Base-by-base conservation (phyloP, 1,139 yeast species). In the Pichia kudriavzevii region DNA sequence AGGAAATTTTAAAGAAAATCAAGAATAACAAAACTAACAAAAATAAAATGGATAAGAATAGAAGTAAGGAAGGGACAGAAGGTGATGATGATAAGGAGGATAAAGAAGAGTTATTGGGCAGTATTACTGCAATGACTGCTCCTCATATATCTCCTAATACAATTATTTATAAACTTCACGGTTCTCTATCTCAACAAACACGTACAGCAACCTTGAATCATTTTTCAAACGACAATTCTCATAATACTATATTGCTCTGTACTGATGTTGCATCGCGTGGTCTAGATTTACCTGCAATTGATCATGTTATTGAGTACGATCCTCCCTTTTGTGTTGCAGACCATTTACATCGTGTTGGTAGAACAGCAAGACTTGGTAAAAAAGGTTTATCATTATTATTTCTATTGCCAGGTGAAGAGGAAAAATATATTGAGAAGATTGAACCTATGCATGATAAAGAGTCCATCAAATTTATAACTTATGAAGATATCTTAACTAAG, bases 291-390 rank as follows among this genome's bases (percentile, higher is more conserved):
- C 81, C 76, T 47, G 84, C 87, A 51, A 96, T 93, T 44, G 88
- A 95, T 19, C 87, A 96, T 61, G 97, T 93, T 7, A 68, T 93
- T 46, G 94, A 93, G 59, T 93, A 87, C 57, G 99, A 93, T 58
- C 70, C 94, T 44, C 98, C 99, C 23, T 74, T 84, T 8, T 77
- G 94, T 7, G 75, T 96, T 5, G 81, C 80, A 53, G 79, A 94
- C 15, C 94, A 93, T 56, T 77, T 88, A 26, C 99, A 93, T 61
- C 75, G 99, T 58, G 74, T 93, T 34, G 99, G 99, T 41, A 77
- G 99, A 66, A 93, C 99, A 4, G 98, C 98, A 3, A 78, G 99
- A 60, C 96, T 95, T 4, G 95, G 95, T 36, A 82, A 83, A 53
- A 68, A 88, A 32, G 93, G 93, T 58, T 65, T 64, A 29, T 79